A percentile compares a stretch with the other conserved stretches of the same genome.
Evolutionary conservation across 176 grass and related monocot genomes (phyloP).

Genomic region (Coix lacrymajobi): DNA sequence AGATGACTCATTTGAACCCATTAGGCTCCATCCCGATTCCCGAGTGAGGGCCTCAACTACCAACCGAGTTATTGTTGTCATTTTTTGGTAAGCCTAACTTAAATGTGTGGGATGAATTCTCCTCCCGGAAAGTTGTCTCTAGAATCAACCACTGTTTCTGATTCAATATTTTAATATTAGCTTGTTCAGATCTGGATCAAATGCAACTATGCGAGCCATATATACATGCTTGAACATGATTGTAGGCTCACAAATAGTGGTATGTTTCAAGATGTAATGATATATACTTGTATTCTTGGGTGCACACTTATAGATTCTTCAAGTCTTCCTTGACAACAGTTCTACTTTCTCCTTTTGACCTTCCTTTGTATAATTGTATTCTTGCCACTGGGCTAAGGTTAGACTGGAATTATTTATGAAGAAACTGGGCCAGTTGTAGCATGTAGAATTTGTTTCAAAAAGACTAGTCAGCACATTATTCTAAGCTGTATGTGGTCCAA

Average conservation of each 20-base stretch:
- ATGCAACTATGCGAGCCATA: not conserved
- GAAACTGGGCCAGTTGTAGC: slow-evolving; percentile 18
- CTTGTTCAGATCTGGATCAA: not conserved
- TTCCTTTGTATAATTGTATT: not conserved
- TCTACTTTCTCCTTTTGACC: not conserved
- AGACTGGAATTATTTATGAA: slow-evolving; percentile 6
- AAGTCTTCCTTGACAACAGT: not conserved
- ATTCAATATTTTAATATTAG: not conserved
- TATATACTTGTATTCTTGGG: slow-evolving; percentile 9
- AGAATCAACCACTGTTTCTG: not conserved
- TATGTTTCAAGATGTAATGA: not conserved
- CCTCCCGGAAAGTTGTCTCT: not conserved
- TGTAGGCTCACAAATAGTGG: not conserved
- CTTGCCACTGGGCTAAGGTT: not conserved
- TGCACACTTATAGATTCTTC: not conserved
- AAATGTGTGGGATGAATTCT: not conserved
- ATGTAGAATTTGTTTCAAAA: slow-evolving; percentile 1
- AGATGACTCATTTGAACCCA: not conserved
- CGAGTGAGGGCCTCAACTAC: not conserved
- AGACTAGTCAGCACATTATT: not conserved
- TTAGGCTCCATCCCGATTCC: not conserved
- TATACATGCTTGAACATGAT: not conserved
- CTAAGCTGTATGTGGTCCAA: slow-evolving; percentile 24
- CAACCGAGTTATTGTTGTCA: not conserved
- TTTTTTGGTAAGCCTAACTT: not conserved